These are phyloP conservation scores for Terfezia claveryi DNA, from an alignment of 495 filamentous ascomycete genomes.

Conservation along the genomic window DNA sequence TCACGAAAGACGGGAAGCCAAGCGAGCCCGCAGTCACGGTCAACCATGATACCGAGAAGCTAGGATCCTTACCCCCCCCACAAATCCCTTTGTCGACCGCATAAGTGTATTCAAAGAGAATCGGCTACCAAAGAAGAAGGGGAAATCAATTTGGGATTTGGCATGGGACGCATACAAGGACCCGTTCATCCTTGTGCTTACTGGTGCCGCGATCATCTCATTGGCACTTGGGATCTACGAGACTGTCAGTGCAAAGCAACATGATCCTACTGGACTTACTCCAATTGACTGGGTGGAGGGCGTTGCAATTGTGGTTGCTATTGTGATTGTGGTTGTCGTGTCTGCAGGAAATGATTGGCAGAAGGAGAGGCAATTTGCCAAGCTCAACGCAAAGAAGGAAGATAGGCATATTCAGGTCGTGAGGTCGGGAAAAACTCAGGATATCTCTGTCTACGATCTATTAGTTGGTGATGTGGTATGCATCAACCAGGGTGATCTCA, in stretches of 20 bases:
- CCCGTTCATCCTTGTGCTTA: conserved; percentile 57
- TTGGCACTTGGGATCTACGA: conserved; percentile 55
- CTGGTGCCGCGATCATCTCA: conserved; percentile 49
- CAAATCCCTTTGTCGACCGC: conserved; percentile 34
- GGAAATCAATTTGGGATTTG: conserved; percentile 45
- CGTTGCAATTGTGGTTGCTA: conserved; percentile 54
- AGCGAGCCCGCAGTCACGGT: conserved; percentile 1
- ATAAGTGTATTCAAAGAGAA: conserved; percentile 56
- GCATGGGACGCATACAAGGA: conserved; percentile 80
- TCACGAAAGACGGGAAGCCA: not conserved
- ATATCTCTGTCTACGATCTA: conserved; percentile 50
- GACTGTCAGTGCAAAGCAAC: conserved; percentile 24
- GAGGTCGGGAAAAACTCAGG: conserved; percentile 49
- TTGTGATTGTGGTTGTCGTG: conserved; percentile 52
- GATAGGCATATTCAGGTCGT: conserved; percentile 58
- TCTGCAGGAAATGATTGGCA: conserved; percentile 59
- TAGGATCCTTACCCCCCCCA: conserved; percentile 9
- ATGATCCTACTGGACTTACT: conserved; percentile 21
- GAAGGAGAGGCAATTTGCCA: conserved; percentile 60
- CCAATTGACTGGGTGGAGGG: conserved; percentile 60
- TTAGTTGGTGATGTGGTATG: conserved; percentile 52
- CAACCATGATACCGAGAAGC: not conserved
- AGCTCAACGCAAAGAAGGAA: conserved; percentile 57
- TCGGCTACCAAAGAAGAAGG: conserved; percentile 48
- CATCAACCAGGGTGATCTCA: conserved; percentile 50